phyloP scores from a whole-genome alignment of 2,329 filamentous ascomycete genomes.

The Arthrobotrys sinensis region DNA sequence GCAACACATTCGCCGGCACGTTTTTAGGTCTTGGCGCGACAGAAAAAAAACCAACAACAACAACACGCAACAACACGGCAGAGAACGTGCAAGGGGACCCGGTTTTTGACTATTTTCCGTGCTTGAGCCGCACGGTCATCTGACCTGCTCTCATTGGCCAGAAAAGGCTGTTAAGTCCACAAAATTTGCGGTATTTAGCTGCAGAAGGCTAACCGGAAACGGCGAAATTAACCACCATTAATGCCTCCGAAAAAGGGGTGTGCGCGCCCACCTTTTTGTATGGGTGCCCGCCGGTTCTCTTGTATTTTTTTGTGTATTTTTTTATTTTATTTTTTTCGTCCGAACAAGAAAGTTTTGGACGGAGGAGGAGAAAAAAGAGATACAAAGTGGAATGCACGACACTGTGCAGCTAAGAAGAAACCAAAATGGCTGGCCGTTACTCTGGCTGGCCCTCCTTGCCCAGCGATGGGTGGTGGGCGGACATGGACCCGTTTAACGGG shows the following conservation, averaged over 20 bases:
- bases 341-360: constrained; percentile 20
- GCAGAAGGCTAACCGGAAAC: constrained; percentile 16
- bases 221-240: constrained; percentile 55
- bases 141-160: constrained; percentile 52
- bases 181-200: constrained; percentile 59
- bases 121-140: constrained; percentile 60
- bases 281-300: constrained; percentile 4
- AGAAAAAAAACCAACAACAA: background rate
- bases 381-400: constrained; percentile 48
- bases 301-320: constrained; percentile 24
- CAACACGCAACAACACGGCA: constrained; percentile 32
- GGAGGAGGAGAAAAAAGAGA: constrained; percentile 22
- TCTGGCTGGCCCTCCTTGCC: background rate
- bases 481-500: constrained; percentile 5
- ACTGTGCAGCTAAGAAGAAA: constrained; percentile 43
- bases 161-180: constrained; percentile 42
- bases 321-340: constrained; percentile 30
- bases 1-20: constrained; percentile 4
- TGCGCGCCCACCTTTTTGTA: constrained; percentile 59
- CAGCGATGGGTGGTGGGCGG: constrained; percentile 7
- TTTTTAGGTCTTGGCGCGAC: constrained; percentile 9
- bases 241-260: constrained; percentile 60
- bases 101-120: background rate
- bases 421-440: constrained; percentile 8
- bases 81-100: constrained; percentile 27